A percentile compares a stretch with the other conserved stretches of the same genome.
phyloP scores from a whole-genome alignment of 1,284 basidiomycete species.

The Heterobasidion parviporum region DNA sequence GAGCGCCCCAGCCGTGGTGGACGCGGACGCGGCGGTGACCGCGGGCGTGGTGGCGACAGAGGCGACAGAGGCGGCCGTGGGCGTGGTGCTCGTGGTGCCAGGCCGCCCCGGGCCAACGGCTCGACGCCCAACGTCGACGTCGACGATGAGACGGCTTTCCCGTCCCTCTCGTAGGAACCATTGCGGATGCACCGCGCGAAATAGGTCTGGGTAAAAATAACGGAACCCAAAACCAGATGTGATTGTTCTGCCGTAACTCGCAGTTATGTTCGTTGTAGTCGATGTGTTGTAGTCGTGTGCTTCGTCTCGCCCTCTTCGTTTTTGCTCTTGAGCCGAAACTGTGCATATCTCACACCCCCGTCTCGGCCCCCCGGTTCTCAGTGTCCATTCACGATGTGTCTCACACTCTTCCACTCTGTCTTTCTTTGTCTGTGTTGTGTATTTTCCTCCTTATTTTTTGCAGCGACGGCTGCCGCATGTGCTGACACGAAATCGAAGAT shows the following conservation, averaged over 20 bases:
- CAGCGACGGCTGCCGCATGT: neutral
- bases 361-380: neutral
- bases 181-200: conserved; percentile 2
- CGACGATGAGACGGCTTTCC: conserved; percentile 78
- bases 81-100: conserved; percentile 8
- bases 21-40: conserved; percentile 18
- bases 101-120: conserved; percentile 18
- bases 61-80: conserved; percentile 35
- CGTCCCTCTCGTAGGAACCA: conserved; percentile 55
- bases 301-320: neutral
- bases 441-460: neutral
- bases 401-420: neutral
- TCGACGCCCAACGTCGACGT: conserved; percentile 44
- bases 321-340: neutral
- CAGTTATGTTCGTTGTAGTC: neutral
- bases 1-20: conserved; percentile 62
- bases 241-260: too few species aligned
- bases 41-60: conserved; percentile 26
- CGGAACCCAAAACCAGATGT: neutral
- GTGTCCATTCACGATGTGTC: neutral
- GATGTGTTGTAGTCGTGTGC: neutral
- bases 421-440: too few species aligned
- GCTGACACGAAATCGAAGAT: neutral
- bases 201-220: neutral
- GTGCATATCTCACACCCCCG: neutral